phyloP scores from a whole-genome alignment of 78 protist species.

The Dictyostelium capitatum region DNA sequence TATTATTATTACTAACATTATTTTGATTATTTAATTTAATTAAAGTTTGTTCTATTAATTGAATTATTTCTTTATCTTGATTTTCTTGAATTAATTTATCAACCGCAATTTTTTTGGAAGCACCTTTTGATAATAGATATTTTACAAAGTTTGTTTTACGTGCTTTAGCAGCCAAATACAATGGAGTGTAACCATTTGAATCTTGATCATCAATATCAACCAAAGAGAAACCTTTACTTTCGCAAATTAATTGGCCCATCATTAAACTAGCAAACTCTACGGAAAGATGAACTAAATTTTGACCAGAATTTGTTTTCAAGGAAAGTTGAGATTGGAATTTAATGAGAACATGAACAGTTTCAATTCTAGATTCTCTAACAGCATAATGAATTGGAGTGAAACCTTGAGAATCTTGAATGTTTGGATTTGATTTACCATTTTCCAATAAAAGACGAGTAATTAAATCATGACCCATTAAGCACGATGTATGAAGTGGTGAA shows the following conservation, averaged over 20 bases:
- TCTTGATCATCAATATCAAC: conserved; percentile 36
- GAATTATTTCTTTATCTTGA: conserved; percentile 39
- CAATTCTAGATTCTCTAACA: conserved; percentile 60
- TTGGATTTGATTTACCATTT: conserved; percentile 26
- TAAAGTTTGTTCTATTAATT: conserved; percentile 11
- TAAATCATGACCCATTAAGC: conserved; percentile 75
- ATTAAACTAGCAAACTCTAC: conserved; percentile 44
- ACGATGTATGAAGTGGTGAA: conserved; percentile 80
- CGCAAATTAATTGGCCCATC: conserved; percentile 69
- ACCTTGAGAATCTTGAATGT: conserved; percentile 65
- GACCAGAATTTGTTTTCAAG: conserved; percentile 22
- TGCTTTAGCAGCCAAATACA: conserved; percentile 62
- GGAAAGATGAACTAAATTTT: conserved; percentile 57
- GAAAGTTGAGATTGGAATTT: background rate
- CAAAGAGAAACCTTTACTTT: conserved; percentile 3
- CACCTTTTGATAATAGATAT: conserved; percentile 64
- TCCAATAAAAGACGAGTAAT: conserved; percentile 22
- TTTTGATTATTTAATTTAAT: background rate
- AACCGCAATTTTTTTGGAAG: conserved; percentile 44
- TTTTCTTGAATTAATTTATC: conserved; percentile 32
- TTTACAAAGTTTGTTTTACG: conserved; percentile 71
- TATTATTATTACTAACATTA: background rate
- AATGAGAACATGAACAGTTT: conserved; percentile 62
- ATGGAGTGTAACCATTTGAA: conserved; percentile 48
- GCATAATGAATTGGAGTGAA: conserved; percentile 72